These are phyloP conservation scores for Myriosclerotinia duriaeana DNA, from an alignment of 2,329 filamentous ascomycete genomes.

Conservation along the genomic window DNA sequence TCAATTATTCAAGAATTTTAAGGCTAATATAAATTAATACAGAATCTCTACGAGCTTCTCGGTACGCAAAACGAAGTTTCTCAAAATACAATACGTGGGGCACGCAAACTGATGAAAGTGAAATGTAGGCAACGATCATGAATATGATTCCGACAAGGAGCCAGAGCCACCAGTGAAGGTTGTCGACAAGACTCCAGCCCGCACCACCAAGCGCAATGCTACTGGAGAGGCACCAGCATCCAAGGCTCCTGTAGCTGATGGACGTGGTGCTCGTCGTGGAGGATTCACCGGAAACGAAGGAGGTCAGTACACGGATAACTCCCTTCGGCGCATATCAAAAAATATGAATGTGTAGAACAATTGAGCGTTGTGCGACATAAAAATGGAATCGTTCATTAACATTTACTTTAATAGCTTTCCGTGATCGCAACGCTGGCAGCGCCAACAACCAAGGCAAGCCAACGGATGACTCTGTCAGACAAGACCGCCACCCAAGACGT, in stretches of 20 bases:
- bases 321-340: neutral
- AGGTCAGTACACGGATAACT: conserved; percentile 63
- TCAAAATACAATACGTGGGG: conserved; percentile 30
- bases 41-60: conserved; percentile 99
- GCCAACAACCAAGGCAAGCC: conserved; percentile 79
- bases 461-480: conserved; percentile 64
- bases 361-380: neutral
- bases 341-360: neutral
- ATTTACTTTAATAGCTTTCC: conserved; percentile 66
- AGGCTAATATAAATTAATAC: conserved; percentile 44
- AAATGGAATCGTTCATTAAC: conserved; percentile 21
- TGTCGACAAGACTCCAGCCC: conserved; percentile 77
- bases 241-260: conserved; percentile 33
- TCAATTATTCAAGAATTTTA: conserved; percentile 26
- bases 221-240: conserved; percentile 66
- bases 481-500: conserved; percentile 55
- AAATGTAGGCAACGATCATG: conserved; percentile 56
- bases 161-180: conserved; percentile 80
- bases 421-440: conserved; percentile 79
- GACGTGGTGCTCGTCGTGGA: conserved; percentile 47
- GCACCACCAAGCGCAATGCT: conserved; percentile 80
- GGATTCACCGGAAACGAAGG: conserved; percentile 75
- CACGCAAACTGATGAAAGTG: conserved; percentile 37
- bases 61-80: conserved; percentile 59
- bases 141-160: conserved; percentile 67